Evolutionary conservation across 2,329 filamentous ascomycete genomes (phyloP).

Genomic region (Grosmannia serpens): DNA sequence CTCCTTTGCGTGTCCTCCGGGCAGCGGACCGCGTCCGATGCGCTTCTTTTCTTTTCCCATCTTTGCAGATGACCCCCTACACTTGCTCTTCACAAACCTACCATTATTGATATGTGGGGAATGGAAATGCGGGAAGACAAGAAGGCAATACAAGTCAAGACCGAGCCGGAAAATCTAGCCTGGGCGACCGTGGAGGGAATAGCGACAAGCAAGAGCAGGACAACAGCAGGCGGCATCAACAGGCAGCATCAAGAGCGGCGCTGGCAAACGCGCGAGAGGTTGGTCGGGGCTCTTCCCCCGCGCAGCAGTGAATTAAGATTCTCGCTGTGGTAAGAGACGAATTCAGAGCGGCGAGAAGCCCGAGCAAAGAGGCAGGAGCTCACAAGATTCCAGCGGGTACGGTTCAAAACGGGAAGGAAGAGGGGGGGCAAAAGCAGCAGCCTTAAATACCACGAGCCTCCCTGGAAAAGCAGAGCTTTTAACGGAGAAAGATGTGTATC

Average conservation of each 20-base stretch:
- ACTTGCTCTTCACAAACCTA: background rate
- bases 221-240: background rate
- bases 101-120: background rate
- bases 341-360: background rate
- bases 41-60: conserved; percentile 1
- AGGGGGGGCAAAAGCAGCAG: background rate
- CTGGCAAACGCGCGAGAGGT: background rate
- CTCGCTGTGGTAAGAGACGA: background rate
- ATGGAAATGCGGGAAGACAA: background rate
- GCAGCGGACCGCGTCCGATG: background rate
- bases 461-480: background rate
- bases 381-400: background rate
- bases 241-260: background rate
- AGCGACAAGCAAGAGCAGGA: background rate
- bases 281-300: background rate
- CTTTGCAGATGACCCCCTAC: background rate
- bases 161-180: background rate
- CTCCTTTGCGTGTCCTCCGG: background rate
- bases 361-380: background rate
- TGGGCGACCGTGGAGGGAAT: background rate
- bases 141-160: background rate
- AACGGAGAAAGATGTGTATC: background rate
- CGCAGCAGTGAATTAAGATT: background rate
- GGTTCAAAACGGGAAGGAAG: background rate
- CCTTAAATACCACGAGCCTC: background rate